Evolutionary conservation across 345 rosid genomes (phyloP).

Genomic region (Corymbia maculata): DNA sequence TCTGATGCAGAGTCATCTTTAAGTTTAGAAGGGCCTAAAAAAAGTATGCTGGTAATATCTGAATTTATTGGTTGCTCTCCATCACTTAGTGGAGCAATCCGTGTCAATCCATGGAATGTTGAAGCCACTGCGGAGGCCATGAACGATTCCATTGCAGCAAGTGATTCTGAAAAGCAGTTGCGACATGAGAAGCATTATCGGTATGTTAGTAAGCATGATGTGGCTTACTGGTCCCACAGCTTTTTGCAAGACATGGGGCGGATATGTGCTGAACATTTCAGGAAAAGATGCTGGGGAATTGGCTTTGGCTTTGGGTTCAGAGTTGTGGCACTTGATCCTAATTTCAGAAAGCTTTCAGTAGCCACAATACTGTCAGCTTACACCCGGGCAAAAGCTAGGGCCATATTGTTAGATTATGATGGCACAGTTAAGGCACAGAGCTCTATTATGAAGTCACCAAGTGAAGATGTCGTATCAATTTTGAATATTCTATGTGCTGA

Average conservation of each 20-base stretch:
- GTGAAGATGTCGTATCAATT: conserved; percentile 12
- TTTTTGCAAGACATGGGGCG: conserved; percentile 33
- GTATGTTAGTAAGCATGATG: conserved; percentile 48
- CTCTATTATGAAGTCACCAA: conserved; percentile 12
- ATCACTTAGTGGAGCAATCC: conserved; percentile 31
- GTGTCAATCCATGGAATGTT: conserved; percentile 37
- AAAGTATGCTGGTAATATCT: conserved; percentile 34
- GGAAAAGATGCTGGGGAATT: conserved; percentile 25
- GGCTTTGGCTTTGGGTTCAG: conserved; percentile 34
- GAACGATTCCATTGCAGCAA: conserved; percentile 18
- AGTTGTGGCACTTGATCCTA: conserved; percentile 27
- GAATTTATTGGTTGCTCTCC: conserved; percentile 38
- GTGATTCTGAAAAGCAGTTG: conserved; percentile 15
- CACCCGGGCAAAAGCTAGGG: conserved; percentile 13
- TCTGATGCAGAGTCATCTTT: neutral
- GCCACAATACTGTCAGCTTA: conserved; percentile 13
- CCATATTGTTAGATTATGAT: conserved; percentile 34
- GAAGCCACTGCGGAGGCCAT: conserved; percentile 31
- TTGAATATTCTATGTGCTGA: conserved; percentile 21
- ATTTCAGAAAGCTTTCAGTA: conserved; percentile 20
- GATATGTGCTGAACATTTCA: conserved; percentile 21
- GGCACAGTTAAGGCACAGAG: conserved; percentile 22
- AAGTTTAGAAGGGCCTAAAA: conserved; percentile 1
- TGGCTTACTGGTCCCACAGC: conserved; percentile 50
- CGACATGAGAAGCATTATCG: conserved; percentile 42